Conservation (phyloP, 345 rosid genomes). For the Cardiospermum halicacabum region DNA sequence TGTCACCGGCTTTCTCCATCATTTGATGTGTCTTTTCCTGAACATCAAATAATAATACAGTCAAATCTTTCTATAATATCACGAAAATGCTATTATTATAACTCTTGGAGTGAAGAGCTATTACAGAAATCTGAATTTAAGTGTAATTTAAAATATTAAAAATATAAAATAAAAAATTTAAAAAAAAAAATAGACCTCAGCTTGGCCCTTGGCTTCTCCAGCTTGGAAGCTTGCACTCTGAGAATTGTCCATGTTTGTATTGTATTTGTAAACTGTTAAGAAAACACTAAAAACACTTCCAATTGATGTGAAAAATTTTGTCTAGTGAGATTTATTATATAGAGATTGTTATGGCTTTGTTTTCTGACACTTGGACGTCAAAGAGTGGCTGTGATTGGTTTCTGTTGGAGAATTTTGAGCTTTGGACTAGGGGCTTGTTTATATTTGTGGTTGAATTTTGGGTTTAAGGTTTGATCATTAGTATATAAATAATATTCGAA, state of each 20-base stretch:
- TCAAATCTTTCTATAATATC: too few relatives aligned
- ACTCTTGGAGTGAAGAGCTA: too few relatives aligned
- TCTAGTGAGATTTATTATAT: too few relatives aligned
- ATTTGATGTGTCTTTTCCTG: constrained; percentile 29
- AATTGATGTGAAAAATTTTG: too few relatives aligned
- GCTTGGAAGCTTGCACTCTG: constrained; percentile 23
- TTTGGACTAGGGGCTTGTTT: constrained; percentile 7
- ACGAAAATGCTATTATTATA: too few relatives aligned
- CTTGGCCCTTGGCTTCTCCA: constrained; percentile 28
- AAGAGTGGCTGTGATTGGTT: neutral
- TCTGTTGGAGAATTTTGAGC: neutral
- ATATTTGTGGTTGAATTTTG: neutral
- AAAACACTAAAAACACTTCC: neutral
- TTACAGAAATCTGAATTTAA: too few relatives aligned
- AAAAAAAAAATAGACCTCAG: constrained; percentile 20
- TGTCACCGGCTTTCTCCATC: constrained; percentile 14
- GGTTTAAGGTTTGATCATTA: neutral
- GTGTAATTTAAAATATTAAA: too few relatives aligned
- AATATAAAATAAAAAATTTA: neutral
- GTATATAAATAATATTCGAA: too few relatives aligned
- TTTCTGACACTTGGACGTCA: neutral
- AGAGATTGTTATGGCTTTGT: too few relatives aligned
- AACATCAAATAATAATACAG: too few relatives aligned
- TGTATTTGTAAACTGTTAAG: neutral
- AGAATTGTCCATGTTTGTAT: constrained; percentile 10